Conservation (phyloP, 257 asterid species). For the Knoxia roxburghii region DNA sequence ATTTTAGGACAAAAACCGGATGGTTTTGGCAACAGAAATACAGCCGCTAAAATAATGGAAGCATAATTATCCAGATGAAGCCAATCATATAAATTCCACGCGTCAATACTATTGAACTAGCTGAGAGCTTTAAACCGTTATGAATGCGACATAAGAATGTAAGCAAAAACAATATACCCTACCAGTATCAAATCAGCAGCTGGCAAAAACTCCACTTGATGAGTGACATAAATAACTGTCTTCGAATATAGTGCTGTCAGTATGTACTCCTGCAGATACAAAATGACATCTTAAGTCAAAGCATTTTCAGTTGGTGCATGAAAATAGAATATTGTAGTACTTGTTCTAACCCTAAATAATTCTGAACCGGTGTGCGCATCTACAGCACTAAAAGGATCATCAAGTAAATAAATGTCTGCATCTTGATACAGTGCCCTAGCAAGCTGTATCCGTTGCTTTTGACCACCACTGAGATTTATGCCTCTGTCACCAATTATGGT, state of each 20-base stretch:
- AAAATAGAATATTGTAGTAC: slow-evolving; percentile 2
- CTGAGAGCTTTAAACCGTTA: background rate
- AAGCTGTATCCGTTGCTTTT: slow-evolving; percentile 95
- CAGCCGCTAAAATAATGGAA: background rate
- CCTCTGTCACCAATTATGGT: slow-evolving; percentile 99
- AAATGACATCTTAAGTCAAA: slow-evolving; percentile 23
- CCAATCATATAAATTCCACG: background rate
- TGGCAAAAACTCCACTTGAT: slow-evolving; percentile 96
- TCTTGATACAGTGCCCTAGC: slow-evolving; percentile 98
- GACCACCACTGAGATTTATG: slow-evolving; percentile 98
- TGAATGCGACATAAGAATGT: slow-evolving; percentile 4
- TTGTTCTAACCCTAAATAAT: slow-evolving; percentile 58
- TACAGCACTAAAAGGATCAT: slow-evolving; percentile 98
- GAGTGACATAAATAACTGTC: slow-evolving; percentile 90
- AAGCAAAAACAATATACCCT: slow-evolving; percentile 19
- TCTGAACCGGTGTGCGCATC: slow-evolving; percentile 99
- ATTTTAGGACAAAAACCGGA: background rate
- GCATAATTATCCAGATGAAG: background rate
- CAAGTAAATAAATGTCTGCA: slow-evolving; percentile 89
- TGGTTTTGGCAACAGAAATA: background rate
- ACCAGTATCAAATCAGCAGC: slow-evolving; percentile 97
- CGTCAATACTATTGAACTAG: background rate
- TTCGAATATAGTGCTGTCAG: slow-evolving; percentile 72
- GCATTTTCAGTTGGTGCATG: slow-evolving; percentile 3
- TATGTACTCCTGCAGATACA: slow-evolving; percentile 82